Base-by-base conservation (phyloP, 2,329 filamentous ascomycete species). In the Helicocarpus griseus region DNA sequence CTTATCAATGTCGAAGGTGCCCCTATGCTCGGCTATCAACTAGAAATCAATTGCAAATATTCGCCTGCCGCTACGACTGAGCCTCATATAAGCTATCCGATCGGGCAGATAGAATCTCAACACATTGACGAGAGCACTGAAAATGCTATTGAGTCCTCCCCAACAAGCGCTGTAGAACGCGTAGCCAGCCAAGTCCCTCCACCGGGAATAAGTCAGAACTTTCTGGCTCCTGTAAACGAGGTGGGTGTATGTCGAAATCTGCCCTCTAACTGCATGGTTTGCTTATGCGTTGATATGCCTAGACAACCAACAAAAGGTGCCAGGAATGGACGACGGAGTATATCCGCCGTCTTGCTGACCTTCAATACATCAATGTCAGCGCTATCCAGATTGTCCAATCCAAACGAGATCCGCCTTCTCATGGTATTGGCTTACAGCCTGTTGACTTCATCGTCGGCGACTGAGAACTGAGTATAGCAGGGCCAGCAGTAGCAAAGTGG, bases 321-420 rank as follows among this genome's bases (percentile, higher is more conserved):
- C 63, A 67, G 43, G 64, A 66, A 38, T 67, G 64, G 65, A 66
- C 62, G 0, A 61, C 65, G 60, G 64, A 66, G 24, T 67, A 58
- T 54, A 51, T 65, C 11, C 57, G 60, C 2, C 53, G 56, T 31
- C 49, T 67, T 1, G 59, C 65, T 35, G 47, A 51, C 1, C 58
- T 59, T 39, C 48, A 56, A 6, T 45, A 58, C 5, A 56, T 65
- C 19, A 60, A 48, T 0, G 54, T 53, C 0, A 52, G 59, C 5
- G 62, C 62, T 1, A 55, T 64, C 26, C 40, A 57, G 13, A 57
- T 60, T 21, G 61, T 65, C 4, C 60, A 67, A 38, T 62, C 60
- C 2, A 60, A 61, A 38, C 61, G 63, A 7, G 63, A 66, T 46
- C 53, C 62, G 17, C 60, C 63, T 8, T 51, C 21, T n/a, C 61